phyloP scores from a whole-genome alignment of 257 asterid genomes.

The Ilex asprella region DNA sequence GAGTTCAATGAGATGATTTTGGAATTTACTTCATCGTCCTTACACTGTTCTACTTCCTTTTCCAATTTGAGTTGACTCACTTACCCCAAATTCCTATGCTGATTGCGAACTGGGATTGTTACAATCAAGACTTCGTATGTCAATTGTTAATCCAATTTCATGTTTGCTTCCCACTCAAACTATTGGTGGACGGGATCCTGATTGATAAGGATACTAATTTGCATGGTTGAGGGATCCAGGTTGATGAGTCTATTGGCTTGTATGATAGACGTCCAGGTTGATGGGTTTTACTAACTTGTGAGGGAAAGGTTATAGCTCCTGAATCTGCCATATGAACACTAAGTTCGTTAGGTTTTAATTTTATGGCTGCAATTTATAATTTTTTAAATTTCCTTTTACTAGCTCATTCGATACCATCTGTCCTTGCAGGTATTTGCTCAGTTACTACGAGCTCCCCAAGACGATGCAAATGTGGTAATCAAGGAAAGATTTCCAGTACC shows the following conservation, averaged over 20 bases:
- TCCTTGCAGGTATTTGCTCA: conserved; percentile 73
- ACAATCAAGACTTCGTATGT: background rate
- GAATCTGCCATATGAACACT: background rate
- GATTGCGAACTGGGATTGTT: background rate
- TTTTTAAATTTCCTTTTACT: background rate
- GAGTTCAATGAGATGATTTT: too few relatives aligned
- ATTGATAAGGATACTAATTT: too few relatives aligned
- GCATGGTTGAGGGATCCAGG: background rate
- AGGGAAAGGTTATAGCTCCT: background rate
- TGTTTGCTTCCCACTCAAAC: background rate
- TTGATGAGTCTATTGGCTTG: background rate
- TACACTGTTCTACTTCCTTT: too few relatives aligned
- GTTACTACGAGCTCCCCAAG: conserved; percentile 76
- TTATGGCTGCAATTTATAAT: background rate
- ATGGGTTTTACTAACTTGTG: background rate
- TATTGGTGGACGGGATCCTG: background rate
- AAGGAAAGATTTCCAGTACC: conserved; percentile 94
- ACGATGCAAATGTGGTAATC: conserved; percentile 60
- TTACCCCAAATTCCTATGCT: background rate
- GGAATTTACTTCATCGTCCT: too few relatives aligned
- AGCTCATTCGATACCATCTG: background rate
- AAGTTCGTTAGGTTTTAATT: too few relatives aligned
- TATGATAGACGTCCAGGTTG: background rate
- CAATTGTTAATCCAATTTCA: background rate
- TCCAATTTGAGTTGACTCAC: too few relatives aligned